A percentile compares a stretch with the other conserved stretches of the same genome.
phyloP scores from a whole-genome alignment of 352 stramenopile genomes.

The Globisporangium irregulare region DNA sequence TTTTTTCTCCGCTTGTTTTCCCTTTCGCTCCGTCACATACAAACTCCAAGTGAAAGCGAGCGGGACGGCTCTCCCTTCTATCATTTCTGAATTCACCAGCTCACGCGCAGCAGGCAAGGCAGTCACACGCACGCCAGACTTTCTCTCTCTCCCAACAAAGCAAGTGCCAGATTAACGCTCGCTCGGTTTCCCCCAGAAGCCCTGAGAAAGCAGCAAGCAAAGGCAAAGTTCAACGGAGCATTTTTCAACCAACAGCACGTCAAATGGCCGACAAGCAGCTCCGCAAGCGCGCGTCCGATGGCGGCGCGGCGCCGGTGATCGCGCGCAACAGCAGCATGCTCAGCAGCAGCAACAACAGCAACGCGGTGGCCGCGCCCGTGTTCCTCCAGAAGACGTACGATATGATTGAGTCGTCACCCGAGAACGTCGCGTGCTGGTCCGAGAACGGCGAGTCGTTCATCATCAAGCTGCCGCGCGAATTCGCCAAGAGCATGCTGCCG shows the following conservation, averaged over 20 bases:
- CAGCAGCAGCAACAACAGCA: conserved; percentile 3
- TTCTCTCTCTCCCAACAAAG: not conserved
- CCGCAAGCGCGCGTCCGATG: conserved; percentile 4
- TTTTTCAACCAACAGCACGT: not conserved
- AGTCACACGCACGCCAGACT: conserved; percentile 1
- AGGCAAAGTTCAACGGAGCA: not conserved
- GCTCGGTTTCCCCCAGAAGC: not conserved
- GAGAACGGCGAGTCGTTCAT: conserved; percentile 85
- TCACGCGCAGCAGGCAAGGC: not conserved
- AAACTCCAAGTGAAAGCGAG: conserved; percentile 1
- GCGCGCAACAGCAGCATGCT: conserved; percentile 14
- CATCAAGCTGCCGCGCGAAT: conserved; percentile 91
- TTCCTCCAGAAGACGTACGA: conserved; percentile 94
- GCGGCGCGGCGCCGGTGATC: conserved; percentile 18
- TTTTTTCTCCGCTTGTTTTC: not conserved
- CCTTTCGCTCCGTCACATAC: conserved; percentile 3
- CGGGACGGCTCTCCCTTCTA: not conserved
- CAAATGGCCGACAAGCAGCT: conserved; percentile 14
- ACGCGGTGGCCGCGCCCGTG: conserved; percentile 41
- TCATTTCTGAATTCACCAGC: conserved; percentile 14
- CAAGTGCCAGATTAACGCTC: not conserved
- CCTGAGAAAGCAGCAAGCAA: too few species aligned
- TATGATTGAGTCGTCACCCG: conserved; percentile 89
- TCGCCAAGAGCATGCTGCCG: conserved; percentile 88
- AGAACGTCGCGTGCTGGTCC: conserved; percentile 75